Conservation (phyloP, 495 filamentous ascomycete genomes). For the Baudoinia panamericana region DNA sequence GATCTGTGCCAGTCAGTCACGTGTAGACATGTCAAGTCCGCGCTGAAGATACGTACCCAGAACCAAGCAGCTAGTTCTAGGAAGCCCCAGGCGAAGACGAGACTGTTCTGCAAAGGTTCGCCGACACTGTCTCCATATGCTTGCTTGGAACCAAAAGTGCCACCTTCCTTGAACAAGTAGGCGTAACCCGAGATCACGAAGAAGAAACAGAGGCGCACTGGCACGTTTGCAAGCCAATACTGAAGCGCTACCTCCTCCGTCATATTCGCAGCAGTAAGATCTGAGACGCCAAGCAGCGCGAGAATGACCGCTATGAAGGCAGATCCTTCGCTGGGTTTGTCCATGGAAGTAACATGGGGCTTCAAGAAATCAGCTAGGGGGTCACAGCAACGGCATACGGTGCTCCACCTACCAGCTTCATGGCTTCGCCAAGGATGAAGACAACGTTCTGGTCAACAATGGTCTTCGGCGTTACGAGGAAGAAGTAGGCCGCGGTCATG, state of each 20-base stretch:
- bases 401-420: conserved; percentile 53
- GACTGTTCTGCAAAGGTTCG: conserved; percentile 55
- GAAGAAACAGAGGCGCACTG: conserved; percentile 50
- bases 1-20: conserved; percentile 7
- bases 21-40: too few relatives aligned
- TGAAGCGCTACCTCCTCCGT: conserved; percentile 52
- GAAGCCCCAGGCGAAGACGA: conserved; percentile 74
- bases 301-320: conserved; percentile 61
- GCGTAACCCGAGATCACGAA: conserved; percentile 54
- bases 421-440: conserved; percentile 68
- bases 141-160: conserved; percentile 30
- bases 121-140: conserved; percentile 28
- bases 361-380: conserved; percentile 29
- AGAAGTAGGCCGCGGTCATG: conserved; percentile 67
- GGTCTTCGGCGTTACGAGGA: conserved; percentile 53
- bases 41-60: conserved; percentile 45
- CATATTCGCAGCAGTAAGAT: conserved; percentile 58
- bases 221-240: conserved; percentile 55
- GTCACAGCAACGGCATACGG: too few relatives aligned
- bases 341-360: conserved; percentile 41
- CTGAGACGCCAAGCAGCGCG: conserved; percentile 50
- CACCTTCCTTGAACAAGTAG: conserved; percentile 43
- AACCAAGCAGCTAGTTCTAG: conserved; percentile 80
- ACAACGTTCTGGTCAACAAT: conserved; percentile 71
- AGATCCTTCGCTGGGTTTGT: conserved; percentile 48